phyloP scores from a whole-genome alignment of 148 eudicot species.

The Fagopyrum tataricum region DNA sequence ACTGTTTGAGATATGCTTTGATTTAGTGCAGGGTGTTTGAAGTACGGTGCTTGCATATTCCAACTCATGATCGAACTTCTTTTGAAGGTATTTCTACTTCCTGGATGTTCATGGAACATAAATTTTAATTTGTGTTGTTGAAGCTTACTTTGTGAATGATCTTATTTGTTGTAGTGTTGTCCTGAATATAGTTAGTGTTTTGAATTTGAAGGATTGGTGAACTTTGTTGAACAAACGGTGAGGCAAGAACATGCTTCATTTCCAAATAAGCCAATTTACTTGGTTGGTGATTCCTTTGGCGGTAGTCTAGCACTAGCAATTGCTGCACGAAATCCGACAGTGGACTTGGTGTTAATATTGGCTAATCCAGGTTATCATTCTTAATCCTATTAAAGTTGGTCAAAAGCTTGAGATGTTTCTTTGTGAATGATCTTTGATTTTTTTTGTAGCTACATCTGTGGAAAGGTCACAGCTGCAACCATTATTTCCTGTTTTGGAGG shows the following conservation, averaged over 20 bases:
- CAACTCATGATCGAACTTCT: slow-evolving; percentile 76
- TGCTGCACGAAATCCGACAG: slow-evolving; percentile 76
- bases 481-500: slow-evolving; percentile 64
- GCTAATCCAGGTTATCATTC: slow-evolving; percentile 82
- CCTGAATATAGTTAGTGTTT: not conserved
- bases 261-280: slow-evolving; percentile 82
- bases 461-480: slow-evolving; percentile 82
- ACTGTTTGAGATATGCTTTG: not conserved
- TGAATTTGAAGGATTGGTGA: slow-evolving; percentile 52
- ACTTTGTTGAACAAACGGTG: slow-evolving; percentile 54
- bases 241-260: slow-evolving; percentile 51
- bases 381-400: not conserved
- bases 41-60: slow-evolving; percentile 85
- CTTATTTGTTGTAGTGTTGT: not conserved
- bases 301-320: slow-evolving; percentile 90
- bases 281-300: slow-evolving; percentile 94
- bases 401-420: not conserved
- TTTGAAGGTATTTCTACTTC: slow-evolving; percentile 55
- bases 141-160: not conserved
- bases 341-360: slow-evolving; percentile 76
- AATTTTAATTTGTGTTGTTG: not conserved
- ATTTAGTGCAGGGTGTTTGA: slow-evolving; percentile 69
- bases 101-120: not conserved
- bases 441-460: slow-evolving; percentile 74
- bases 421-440: not conserved